Evolutionary conservation across 2,329 filamentous ascomycete genomes (phyloP), one percentile per base, ranked within the genome.

Genomic region (Didymella pomorum): DNA sequence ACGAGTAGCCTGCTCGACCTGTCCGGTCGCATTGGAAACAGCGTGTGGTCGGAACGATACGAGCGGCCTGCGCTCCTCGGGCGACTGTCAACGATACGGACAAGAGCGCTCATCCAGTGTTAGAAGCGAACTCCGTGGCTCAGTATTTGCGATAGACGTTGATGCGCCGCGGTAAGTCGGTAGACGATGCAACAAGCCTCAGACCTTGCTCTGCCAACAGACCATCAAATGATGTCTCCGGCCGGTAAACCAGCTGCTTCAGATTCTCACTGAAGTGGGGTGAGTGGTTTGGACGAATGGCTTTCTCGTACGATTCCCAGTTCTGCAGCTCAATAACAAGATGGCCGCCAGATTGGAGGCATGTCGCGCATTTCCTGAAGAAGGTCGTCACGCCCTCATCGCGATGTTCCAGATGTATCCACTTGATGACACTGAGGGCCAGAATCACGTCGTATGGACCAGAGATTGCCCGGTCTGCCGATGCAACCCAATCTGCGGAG

Each of bases 401-500:
- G n/a, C 68, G 61, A 56, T 76, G 73, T 58, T 74, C 68, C 28
- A 77, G 67, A 56, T 77, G 76, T 45, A 78, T 74, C 75, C 75
- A 78, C 62, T 77, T 77, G 59, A 77, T 71, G 54, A 78, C 74
- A 53, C 73, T 76, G 62, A 78, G 66, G 21, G 73, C 75, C 62
- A 77, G 70, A 67, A 78, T 75, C 41, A 74, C 67, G 56, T 76
- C 63, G 64, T 72, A 77, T 58, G 69, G 65, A 29, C 66, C 71
- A 37, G 64, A 53, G 39, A 63, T 60, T 31, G 60, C 66, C 61
- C 61, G 67, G 61, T 66, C 61, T 20, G 63, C 56, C 52, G 71
- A 68, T 48, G 66, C 47, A 57, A 68, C 66, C 69, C 71, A 77
- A 66, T 77, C 74, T 48, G 67, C 72, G 56, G 69, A 66, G 61